Base-by-base conservation (phyloP, 371 early-diverging fungal species). In the Chytridium lagenaria region DNA sequence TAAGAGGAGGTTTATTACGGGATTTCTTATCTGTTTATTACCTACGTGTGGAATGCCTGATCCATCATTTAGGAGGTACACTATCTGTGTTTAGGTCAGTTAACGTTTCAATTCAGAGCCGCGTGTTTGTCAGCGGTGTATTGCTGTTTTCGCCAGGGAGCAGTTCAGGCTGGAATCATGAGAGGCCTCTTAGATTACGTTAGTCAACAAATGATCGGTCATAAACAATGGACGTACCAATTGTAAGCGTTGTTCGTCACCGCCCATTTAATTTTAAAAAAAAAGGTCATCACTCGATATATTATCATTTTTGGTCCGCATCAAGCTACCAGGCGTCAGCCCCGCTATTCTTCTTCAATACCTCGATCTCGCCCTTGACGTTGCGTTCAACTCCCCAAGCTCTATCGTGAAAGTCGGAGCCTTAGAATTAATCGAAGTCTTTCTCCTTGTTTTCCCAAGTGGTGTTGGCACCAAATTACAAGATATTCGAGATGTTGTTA, bases 1-100 rank as follows among this genome's bases (percentile, higher is more conserved):
- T 10, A 85, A 83, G 75, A 59, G 87, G 31, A 72, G 87, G 23
- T 86, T 82, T 59, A 61, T 81, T 38, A 78, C 81, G 51, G 84
- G 85, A 2, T 86, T 82, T 64, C 71, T 84, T 74, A 69, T 80
- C 1, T 84, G 84, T 69, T 63, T 85, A 23, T 57, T 86, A 5
- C 87, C 87, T 22, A 76, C 81, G 16, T 74, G 80, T 51, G 87
- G 87, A 22, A 86, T 84, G 72, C 80, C 83, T 0, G 84, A 86
- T 70, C 81, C 84, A 2, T 59, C 75, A 1, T 55, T 85, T 38
- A 64, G 87, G 69, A 70, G 68, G 84, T 83, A 70, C 26, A n/a
- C n/a, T n/a, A n/a, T 67, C 31, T 34, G 28, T 61, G 1, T 1
- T 37, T 50, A n/a, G 33, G 15, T 28, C 22, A 37, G 10, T 16